These are phyloP conservation scores for Centrapalus pauciflorus DNA, from an alignment of 129 eudicot genomes.

Conservation along the genomic window DNA sequence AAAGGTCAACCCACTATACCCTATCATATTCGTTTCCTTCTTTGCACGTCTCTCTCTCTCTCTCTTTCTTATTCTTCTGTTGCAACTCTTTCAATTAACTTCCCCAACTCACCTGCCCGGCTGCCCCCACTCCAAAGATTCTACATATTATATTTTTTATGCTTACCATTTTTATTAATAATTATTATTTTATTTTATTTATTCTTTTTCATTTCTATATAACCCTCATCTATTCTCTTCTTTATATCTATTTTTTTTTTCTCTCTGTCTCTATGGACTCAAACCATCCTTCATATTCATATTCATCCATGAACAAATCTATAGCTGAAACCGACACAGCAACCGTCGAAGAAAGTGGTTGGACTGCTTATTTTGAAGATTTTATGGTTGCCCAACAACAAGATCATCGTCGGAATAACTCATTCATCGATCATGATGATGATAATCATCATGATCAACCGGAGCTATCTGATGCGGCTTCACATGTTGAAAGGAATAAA, in stretches of 20 bases:
- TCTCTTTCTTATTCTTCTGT: constrained; percentile 20
- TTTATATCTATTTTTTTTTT: constrained; percentile 7
- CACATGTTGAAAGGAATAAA: constrained; percentile 23
- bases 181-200: too few relatives aligned
- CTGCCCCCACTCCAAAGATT: constrained; percentile 51
- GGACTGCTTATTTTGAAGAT: constrained; percentile 74
- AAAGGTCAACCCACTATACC: constrained; percentile 38
- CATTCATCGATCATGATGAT: background rate
- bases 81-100: constrained; percentile 41
- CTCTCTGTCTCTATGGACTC: constrained; percentile 19
- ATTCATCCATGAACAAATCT: constrained; percentile 26
- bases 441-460: constrained; percentile 1
- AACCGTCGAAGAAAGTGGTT: constrained; percentile 64
- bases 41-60: constrained; percentile 34
- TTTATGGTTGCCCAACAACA: constrained; percentile 45
- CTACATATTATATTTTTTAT: constrained; percentile 27
- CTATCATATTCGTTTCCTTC: constrained; percentile 30
- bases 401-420: constrained; percentile 14
- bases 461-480: constrained; percentile 60
- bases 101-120: constrained; percentile 37
- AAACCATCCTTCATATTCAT: constrained; percentile 19
- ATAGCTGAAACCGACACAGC: constrained; percentile 7
- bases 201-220: constrained; percentile 25
- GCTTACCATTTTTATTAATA: constrained; percentile 26
- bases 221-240: constrained; percentile 20